Evolutionary conservation across 1,284 basidiomycete genomes (phyloP).

Genomic region (Prillingera fragicola): DNA sequence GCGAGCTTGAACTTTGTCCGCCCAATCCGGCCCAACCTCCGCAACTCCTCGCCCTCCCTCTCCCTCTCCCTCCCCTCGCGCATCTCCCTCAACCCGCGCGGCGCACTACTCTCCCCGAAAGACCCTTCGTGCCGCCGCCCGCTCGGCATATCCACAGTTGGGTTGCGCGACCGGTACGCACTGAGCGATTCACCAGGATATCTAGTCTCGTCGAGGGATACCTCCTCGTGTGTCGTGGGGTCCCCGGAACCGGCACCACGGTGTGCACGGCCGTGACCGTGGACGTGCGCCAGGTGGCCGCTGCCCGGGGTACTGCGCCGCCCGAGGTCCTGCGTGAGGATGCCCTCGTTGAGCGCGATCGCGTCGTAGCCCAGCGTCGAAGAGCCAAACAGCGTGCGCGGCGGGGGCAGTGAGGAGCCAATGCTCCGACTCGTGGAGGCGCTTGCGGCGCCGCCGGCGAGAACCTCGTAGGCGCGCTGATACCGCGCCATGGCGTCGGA

Average conservation of each 20-base stretch:
- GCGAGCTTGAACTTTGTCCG: constrained; percentile 39
- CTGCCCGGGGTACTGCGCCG: too few species aligned
- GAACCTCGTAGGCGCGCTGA: neutral
- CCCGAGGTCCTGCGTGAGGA: constrained; percentile 4
- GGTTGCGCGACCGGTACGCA: constrained; percentile 14
- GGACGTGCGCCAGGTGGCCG: neutral
- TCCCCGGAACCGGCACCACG: too few species aligned
- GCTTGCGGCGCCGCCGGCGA: too few species aligned
- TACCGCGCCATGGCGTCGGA: constrained; percentile 4
- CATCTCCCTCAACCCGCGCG: constrained; percentile 10
- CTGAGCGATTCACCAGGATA: too few species aligned
- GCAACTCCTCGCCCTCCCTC: constrained; percentile 6
- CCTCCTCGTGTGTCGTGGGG: too few species aligned
- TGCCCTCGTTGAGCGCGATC: constrained; percentile 14
- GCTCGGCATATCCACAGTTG: neutral
- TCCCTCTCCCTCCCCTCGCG: constrained; percentile 6
- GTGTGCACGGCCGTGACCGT: neutral
- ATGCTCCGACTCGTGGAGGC: neutral
- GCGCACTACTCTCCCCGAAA: constrained; percentile 4
- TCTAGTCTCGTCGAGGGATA: constrained; percentile 16
- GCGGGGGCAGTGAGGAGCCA: constrained; percentile 1
- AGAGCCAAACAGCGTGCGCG: constrained; percentile 8
- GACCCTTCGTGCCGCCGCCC: neutral
- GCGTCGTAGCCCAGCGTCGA: constrained; percentile 11
- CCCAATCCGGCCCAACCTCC: constrained; percentile 35